Evolutionary conservation across 2,329 filamentous ascomycete species (phyloP).

Genomic region (Sporothrix sp.): DNA sequence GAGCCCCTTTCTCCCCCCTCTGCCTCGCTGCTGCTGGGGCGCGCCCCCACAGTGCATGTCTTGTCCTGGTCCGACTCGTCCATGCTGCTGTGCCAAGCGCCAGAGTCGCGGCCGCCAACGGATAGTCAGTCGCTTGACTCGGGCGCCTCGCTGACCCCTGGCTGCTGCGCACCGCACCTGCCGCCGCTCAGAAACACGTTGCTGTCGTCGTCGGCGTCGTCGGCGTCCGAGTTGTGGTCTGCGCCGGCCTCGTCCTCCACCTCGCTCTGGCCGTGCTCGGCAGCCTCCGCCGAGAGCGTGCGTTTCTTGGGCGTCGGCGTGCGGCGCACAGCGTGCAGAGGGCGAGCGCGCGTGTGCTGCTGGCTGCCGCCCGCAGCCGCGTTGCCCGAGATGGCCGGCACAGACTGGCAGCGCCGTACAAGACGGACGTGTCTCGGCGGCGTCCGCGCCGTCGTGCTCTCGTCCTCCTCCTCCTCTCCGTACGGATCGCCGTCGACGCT

Average conservation of each 20-base stretch:
- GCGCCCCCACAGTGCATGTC: neutral
- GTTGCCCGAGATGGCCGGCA: neutral
- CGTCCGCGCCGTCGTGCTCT: neutral
- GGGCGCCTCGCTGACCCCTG: neutral
- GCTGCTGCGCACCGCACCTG: neutral
- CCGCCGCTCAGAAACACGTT: constrained; percentile 3
- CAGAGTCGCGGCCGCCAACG: neutral
- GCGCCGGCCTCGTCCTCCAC: neutral
- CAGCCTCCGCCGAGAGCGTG: neutral
- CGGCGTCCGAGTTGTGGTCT: neutral
- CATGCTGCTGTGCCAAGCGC: constrained; percentile 3
- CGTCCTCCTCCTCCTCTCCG: neutral
- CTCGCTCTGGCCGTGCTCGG: constrained; percentile 6
- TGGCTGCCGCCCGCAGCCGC: neutral
- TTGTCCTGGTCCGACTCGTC: neutral
- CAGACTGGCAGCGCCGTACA: constrained; percentile 3
- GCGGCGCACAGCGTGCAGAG: neutral
- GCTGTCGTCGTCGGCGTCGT: neutral
- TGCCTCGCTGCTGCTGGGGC: neutral
- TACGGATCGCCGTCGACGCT: constrained; percentile 6
- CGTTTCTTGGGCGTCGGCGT: neutral
- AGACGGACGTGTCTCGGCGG: neutral
- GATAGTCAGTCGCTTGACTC: constrained; percentile 2
- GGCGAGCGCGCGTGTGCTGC: neutral
- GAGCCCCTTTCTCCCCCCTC: neutral